Evolutionary conservation across 805 yeast species (phyloP).

Genomic region (Myxozyma neotropica): DNA sequence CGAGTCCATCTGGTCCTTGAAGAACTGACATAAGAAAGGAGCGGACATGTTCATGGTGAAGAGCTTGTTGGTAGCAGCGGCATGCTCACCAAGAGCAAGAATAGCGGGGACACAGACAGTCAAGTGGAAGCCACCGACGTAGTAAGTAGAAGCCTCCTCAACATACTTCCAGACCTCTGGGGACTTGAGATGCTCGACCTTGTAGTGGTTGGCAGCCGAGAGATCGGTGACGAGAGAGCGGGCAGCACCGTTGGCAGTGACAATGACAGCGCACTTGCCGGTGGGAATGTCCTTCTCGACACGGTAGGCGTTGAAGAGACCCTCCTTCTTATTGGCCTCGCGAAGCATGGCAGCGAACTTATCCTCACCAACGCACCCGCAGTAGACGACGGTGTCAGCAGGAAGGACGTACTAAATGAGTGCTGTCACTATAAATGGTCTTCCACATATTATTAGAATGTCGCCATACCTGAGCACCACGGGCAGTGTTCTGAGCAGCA

Average conservation of each 20-base stretch:
- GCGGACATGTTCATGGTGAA: constrained; percentile 89
- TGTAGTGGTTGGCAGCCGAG: constrained; percentile 98
- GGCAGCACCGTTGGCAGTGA: constrained; percentile 65
- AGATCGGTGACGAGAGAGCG: constrained; percentile 95
- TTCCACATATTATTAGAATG: not conserved
- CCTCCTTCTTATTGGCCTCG: constrained; percentile 84
- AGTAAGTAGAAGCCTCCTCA: constrained; percentile 76
- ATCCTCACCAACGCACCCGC: constrained; percentile 96
- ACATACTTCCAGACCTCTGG: constrained; percentile 89
- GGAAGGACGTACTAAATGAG: constrained; percentile 69
- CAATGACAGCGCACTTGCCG: constrained; percentile 97
- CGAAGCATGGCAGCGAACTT: constrained; percentile 76
- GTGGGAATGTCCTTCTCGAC: constrained; percentile 69
- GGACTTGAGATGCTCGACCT: constrained; percentile 79
- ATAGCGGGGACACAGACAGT: constrained; percentile 98
- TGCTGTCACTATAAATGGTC: not conserved
- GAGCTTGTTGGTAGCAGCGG: constrained; percentile 71
- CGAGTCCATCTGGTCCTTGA: constrained; percentile 84
- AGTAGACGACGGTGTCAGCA: constrained; percentile 77
- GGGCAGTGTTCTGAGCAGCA: constrained; percentile 98
- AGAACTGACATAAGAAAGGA: constrained; percentile 94
- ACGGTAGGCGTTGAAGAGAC: constrained; percentile 84
- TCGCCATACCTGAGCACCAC: constrained; percentile 76
- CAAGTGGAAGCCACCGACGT: constrained; percentile 99
- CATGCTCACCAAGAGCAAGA: constrained; percentile 84